Evolutionary conservation across 2,329 filamentous ascomycete species (phyloP).

Genomic region (Orbilia javanica): DNA sequence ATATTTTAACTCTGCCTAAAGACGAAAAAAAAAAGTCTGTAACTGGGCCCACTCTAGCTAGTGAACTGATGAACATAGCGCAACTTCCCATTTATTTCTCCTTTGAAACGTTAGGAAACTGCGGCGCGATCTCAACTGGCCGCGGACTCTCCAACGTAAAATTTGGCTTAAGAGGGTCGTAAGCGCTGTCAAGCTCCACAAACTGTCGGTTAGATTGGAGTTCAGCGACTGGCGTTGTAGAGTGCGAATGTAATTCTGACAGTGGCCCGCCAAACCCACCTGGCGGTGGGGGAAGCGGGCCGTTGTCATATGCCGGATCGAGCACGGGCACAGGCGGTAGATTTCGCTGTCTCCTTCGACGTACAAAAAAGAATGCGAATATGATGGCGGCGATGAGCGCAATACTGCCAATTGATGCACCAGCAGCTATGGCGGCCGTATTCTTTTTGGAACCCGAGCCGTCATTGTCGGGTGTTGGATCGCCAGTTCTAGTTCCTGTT

Average conservation of each 20-base stretch:
- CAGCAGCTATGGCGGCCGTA: constrained; percentile 32
- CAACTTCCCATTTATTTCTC: neutral
- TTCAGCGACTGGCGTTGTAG: neutral
- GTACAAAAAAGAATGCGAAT: constrained; percentile 28
- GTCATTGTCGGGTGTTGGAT: neutral
- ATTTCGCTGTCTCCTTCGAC: constrained; percentile 14
- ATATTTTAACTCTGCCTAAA: neutral
- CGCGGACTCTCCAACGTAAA: neutral
- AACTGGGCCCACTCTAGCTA: neutral
- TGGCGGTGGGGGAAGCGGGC: neutral
- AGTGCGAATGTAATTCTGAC: constrained; percentile 23
- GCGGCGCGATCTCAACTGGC: constrained; percentile 8
- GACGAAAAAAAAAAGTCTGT: neutral
- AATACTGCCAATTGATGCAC: constrained; percentile 23
- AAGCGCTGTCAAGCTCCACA: constrained; percentile 36
- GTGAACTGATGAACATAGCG: neutral
- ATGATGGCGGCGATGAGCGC: constrained; percentile 9
- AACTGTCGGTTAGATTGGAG: neutral
- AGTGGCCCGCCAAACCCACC: neutral
- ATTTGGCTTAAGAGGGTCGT: constrained; percentile 2
- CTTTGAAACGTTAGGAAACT: neutral
- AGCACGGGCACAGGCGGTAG: constrained; percentile 18
- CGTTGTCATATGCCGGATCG: neutral
- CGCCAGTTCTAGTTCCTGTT: neutral
- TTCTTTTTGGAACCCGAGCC: constrained; percentile 11